Conservation (phyloP, 1,284 basidiomycete species). For the Boletus austroedulis region DNA sequence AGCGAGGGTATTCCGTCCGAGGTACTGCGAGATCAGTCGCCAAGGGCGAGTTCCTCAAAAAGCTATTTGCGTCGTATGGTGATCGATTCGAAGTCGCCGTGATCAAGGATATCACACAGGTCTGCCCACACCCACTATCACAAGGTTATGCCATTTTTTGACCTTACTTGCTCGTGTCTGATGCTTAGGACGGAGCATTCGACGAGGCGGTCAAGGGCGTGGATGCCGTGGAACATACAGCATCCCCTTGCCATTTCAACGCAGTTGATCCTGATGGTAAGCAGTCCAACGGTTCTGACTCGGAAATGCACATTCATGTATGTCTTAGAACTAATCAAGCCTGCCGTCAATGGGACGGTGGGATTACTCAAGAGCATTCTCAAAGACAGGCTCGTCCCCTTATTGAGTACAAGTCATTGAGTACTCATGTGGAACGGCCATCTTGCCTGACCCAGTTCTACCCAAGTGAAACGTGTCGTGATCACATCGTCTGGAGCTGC, state of each 20-base stretch:
- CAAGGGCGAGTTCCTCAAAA: slow-evolving; percentile 44
- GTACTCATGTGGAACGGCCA: neutral
- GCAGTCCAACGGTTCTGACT: neutral
- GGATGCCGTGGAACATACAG: slow-evolving; percentile 55
- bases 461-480: slow-evolving; percentile 61
- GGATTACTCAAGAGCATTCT: slow-evolving; percentile 53
- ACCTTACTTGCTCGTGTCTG: neutral
- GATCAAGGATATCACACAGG: slow-evolving; percentile 48
- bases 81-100: slow-evolving; percentile 46
- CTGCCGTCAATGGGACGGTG: slow-evolving; percentile 62
- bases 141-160: too few relatives aligned
- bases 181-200: slow-evolving; percentile 48
- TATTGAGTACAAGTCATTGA: slow-evolving; percentile 10
- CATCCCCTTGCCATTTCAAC: slow-evolving; percentile 45
- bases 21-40: slow-evolving; percentile 46
- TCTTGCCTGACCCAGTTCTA: slow-evolving; percentile 23
- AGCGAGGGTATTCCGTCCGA: slow-evolving; percentile 42
- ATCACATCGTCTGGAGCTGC: slow-evolving; percentile 59
- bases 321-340: slow-evolving; percentile 49
- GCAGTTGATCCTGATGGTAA: slow-evolving; percentile 42
- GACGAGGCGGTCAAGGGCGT: slow-evolving; percentile 65
- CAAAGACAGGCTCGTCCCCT: neutral
- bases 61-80: slow-evolving; percentile 40
- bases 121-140: too few relatives aligned
- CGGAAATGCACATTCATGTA: neutral